phyloP scores from a whole-genome alignment of 345 rosid species.

The Passiflora organensis region DNA sequence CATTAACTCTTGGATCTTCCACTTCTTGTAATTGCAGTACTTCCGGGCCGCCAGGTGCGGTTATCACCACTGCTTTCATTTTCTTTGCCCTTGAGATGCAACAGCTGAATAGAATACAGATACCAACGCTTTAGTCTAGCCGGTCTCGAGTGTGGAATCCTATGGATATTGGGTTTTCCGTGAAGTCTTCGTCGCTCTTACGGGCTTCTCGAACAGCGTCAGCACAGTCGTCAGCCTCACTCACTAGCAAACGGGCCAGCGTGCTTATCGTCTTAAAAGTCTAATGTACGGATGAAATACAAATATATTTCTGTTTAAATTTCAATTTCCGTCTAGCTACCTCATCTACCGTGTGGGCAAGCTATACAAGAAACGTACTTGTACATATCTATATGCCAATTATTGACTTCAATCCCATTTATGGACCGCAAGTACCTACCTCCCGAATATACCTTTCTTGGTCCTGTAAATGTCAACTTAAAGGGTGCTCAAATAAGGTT shows the following conservation, averaged over 20 bases:
- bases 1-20: conserved; percentile 56
- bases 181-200: too few species aligned
- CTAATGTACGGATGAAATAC: background rate
- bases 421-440: background rate
- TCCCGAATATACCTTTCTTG: conserved; percentile 37
- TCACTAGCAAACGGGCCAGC: too few species aligned
- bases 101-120: too few species aligned
- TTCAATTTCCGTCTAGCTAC: too few species aligned
- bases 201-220: too few species aligned
- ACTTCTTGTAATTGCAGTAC: conserved; percentile 70
- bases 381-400: background rate
- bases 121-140: too few species aligned
- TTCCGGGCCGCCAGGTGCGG: conserved; percentile 66
- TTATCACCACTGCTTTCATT: conserved; percentile 84
- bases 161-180: too few species aligned
- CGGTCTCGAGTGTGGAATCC: too few species aligned
- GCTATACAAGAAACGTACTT: background rate
- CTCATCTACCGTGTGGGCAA: conserved; percentile 30
- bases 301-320: too few species aligned
- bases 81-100: background rate
- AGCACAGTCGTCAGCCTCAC: too few species aligned
- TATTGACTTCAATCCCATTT: background rate
- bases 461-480: conserved; percentile 21
- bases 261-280: too few species aligned
- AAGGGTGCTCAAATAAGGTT: conserved; percentile 14